Evolutionary conservation across 192 early-diverging fungal species (phyloP), one percentile per base, ranked within the genome.

Genomic region (Chytriomyces sp.): DNA sequence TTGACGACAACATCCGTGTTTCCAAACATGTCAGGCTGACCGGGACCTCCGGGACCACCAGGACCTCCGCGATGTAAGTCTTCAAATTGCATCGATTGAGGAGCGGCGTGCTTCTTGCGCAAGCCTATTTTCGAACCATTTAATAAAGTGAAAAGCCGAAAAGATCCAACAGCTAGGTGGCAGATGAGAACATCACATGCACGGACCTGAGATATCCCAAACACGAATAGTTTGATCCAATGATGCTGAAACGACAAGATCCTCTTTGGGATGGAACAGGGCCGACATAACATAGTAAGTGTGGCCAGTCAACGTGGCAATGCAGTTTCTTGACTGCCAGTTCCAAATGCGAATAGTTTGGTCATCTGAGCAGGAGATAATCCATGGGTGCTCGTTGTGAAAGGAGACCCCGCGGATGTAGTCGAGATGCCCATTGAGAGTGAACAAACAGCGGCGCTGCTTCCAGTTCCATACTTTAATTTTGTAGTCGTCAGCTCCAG

Each of bases 401-500:
- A 99, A 99, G 82, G 87, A 94, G 1, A 97, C 95, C 5, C 95
- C 95, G 69, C 98, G 94, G 49, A 99, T 95, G 77, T 97, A 99
- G 79, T 99, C 98, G 77, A 99, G 83, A 87, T 99, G 98, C 6
- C 98, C 98, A 59, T 94, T 96, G 47, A 99, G 87, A 23, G 98
- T 98, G 75, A 97, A 99, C 44, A 96, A 86, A 80, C 96, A 99
- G 76, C 96, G 92, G 16, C 95, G 90, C 61, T 92, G 94, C 84
- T 98, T 98, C 90, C 97, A 94, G 87, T 98, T 98, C 98, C 98
- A 99, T 18, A 99, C 96, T 84, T 97, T 97, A 79, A 99, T 95
- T 84, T 98, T 99, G 89, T 98, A 97, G 84, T 99, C 98, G 80
- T 99, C 98, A 69, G 95, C 98, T 46, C 95, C 97, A 46, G 96